phyloP scores from a whole-genome alignment of 345 rosid species.

The Draba incana region DNA sequence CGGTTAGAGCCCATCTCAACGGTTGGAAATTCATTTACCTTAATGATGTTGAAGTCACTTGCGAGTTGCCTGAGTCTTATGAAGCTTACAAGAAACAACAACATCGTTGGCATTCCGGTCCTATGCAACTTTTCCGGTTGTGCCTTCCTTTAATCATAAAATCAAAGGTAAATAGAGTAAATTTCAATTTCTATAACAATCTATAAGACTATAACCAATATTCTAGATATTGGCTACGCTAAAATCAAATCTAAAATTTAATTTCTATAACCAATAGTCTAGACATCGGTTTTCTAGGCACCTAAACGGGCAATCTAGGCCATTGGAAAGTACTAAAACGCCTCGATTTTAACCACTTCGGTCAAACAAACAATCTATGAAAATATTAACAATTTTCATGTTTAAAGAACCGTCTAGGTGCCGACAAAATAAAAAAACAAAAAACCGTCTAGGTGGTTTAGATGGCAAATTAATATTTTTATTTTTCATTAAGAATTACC shows the following conservation, averaged over 20 bases:
- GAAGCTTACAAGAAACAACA: slow-evolving; percentile 92
- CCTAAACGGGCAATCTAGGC: no score
- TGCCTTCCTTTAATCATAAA: slow-evolving; percentile 74
- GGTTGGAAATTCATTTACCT: slow-evolving; percentile 89
- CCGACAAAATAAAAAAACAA: no score
- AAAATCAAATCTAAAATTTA: slow-evolving; percentile 60
- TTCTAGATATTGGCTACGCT: slow-evolving; percentile 4
- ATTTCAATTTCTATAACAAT: neutral
- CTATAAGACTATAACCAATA: neutral
- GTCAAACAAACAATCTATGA: no score
- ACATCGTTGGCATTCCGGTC: slow-evolving; percentile 96
- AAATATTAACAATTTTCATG: no score
- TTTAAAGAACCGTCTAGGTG: no score
- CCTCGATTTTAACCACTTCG: no score
- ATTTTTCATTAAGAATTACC: no score
- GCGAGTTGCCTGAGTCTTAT: slow-evolving; percentile 84
- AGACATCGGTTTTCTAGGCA: no score
- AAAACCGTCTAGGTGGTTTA: no score
- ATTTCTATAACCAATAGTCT: no score
- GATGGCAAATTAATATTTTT: no score
- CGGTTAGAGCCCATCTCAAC: slow-evolving; percentile 82
- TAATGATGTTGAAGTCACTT: slow-evolving; percentile 76
- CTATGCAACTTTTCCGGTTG: slow-evolving; percentile 84
- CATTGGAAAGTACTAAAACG: no score
- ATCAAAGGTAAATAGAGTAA: slow-evolving; percentile 59